These are phyloP conservation scores for Mycena galopus DNA, from an alignment of 768 basidiomycete genomes.

Conservation along the genomic window DNA sequence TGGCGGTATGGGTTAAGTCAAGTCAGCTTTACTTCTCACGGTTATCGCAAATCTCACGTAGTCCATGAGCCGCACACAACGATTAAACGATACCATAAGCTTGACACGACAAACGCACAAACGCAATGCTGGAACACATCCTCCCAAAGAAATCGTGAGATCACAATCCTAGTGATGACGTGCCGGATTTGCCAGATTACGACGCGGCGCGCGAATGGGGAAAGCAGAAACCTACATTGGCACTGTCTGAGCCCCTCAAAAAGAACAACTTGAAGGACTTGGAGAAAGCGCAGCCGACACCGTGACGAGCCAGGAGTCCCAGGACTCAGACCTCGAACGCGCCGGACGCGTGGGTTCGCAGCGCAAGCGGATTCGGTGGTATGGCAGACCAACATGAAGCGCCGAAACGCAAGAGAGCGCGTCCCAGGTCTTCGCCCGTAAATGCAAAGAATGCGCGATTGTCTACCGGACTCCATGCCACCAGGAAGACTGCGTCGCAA, in stretches of 20 bases:
- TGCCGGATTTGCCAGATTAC: slow-evolving; percentile 7
- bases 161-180: neutral
- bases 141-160: slow-evolving; percentile 21
- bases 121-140: neutral
- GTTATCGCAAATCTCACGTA: too few species aligned
- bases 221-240: neutral
- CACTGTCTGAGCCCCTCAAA: neutral
- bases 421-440: slow-evolving; percentile 15
- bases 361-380: slow-evolving; percentile 10
- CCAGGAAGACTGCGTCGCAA: slow-evolving; percentile 26
- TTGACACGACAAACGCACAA: slow-evolving; percentile 15
- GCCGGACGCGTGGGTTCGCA: slow-evolving; percentile 5
- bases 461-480: slow-evolving; percentile 2
- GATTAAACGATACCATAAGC: too few species aligned
- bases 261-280: too few species aligned
- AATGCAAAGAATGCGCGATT: slow-evolving; percentile 25
- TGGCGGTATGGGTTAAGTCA: too few species aligned
- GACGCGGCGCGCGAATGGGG: neutral
- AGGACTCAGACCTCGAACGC: slow-evolving; percentile 7
- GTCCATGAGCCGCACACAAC: slow-evolving; percentile 14
- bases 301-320: neutral
- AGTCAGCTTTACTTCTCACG: too few species aligned
- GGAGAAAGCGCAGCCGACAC: slow-evolving; percentile 10
- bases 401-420: slow-evolving; percentile 22
- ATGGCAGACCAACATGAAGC: slow-evolving; percentile 13